A percentile compares a stretch with the other conserved stretches of the same genome.
These are phyloP conservation scores for Mucuna pruriens DNA, from an alignment of 306 rosid species.

Conservation along the genomic window DNA sequence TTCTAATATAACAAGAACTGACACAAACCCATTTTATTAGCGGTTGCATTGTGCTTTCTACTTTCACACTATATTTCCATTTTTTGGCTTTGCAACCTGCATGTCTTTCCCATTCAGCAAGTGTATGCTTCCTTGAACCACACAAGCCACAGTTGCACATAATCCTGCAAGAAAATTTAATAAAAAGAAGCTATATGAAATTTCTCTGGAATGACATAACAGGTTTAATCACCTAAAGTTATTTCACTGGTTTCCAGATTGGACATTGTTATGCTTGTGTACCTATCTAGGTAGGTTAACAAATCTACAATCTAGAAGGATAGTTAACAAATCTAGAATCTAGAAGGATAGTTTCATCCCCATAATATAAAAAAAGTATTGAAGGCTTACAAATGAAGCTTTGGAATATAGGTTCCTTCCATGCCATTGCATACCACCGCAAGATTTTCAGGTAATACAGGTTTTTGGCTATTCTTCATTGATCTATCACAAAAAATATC, in stretches of 20 bases:
- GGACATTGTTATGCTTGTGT: slow-evolving; percentile 16
- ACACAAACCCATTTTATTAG: slow-evolving; percentile 89
- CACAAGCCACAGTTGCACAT: slow-evolving; percentile 78
- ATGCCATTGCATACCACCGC: slow-evolving; percentile 88
- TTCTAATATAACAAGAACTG: slow-evolving; percentile 28
- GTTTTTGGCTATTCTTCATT: slow-evolving; percentile 36
- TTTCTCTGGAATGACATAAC: slow-evolving; percentile 9
- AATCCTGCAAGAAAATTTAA: slow-evolving; percentile 58
- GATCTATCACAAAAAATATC: slow-evolving; percentile 53
- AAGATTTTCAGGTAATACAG: slow-evolving; percentile 60
- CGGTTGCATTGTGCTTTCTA: slow-evolving; percentile 76
- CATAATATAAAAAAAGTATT: slow-evolving; percentile 11
- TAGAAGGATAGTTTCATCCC: background rate
- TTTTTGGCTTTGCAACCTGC: slow-evolving; percentile 91
- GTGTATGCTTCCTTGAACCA: slow-evolving; percentile 67
- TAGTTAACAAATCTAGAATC: slow-evolving; percentile 4
- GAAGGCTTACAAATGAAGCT: slow-evolving; percentile 76
- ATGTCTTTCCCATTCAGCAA: slow-evolving; percentile 86
- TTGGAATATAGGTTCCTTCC: slow-evolving; percentile 77
- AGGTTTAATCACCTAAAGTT: slow-evolving; percentile 5
- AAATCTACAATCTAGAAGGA: slow-evolving; percentile 8
- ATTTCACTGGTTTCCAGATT: slow-evolving; percentile 4
- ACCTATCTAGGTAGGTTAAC: background rate
- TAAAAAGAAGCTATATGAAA: slow-evolving; percentile 24
- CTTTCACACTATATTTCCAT: slow-evolving; percentile 92